Evolutionary conservation across 441 rosid species (phyloP), one percentile per base, ranked within the genome.

Genomic region (Geranium incanum): DNA sequence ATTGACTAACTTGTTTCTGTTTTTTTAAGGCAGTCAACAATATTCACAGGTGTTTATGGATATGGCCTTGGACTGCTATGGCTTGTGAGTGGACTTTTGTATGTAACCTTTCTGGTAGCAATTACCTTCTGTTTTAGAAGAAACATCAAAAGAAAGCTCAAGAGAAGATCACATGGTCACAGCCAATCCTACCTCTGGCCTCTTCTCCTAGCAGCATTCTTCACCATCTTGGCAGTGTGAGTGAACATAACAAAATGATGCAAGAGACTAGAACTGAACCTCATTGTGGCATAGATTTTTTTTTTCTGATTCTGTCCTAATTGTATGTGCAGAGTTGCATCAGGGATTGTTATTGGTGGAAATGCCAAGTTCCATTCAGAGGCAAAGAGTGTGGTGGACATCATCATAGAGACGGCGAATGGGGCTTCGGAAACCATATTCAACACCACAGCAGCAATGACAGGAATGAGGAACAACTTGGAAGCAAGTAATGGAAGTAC

Each of bases 371-470:
- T 86, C 76, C 84, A 80, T 57, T 84, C 87, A 0, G 71, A 77
- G 71, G 88, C 88, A 0, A 79, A 73, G 70, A 79, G 80, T 0
- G 81, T 85, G 11, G 85, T 84, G 70, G 62, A 78, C 67, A 88
- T 86, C 37, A 71, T 89, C 67, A 88, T 89, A 0, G 72, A 80
- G 18, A 86, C 92, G 0, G 91, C 95, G 21, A 73, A 88, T 71
- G 79, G 78, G 8, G 91, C 91, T 19, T 80, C 92, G 0, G 78
- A 50, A 50, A 85, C 87, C 62, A 78, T 89, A 48, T 77, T 78
- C 52, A 83, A 82, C 72, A 82, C 89, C 2, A 84, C 92, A n/a
- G 88, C 85, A 65, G 89, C 87, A 52, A 85, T 89, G 88, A 83
- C 68, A 69, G 85, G 75, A 6, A 81, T 89, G 70, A 81, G 78